phyloP scores from a whole-genome alignment of 2,329 filamentous ascomycete species.

The Rasamsonia emersonii region DNA sequence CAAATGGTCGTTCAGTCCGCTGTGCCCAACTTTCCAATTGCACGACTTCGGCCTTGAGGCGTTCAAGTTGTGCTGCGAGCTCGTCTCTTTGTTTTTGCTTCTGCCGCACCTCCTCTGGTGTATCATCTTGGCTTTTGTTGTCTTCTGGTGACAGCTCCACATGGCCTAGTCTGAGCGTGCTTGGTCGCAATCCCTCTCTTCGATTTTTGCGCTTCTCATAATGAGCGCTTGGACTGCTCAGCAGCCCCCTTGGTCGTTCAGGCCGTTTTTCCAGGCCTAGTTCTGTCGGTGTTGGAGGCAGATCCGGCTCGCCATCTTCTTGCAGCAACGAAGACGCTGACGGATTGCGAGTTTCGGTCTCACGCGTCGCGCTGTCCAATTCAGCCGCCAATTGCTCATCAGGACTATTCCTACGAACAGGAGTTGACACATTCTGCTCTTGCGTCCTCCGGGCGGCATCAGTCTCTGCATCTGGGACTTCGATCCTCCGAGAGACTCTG shows the following conservation, averaged over 20 bases:
- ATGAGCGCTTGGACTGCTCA: constrained; percentile 30
- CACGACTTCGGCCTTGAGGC: constrained; percentile 51
- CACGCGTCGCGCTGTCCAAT: constrained; percentile 21
- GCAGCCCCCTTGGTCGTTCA: constrained; percentile 20
- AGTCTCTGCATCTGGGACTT: constrained; percentile 21
- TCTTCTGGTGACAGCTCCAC: too few species aligned
- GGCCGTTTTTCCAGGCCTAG: constrained; percentile 28
- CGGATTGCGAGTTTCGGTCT: constrained; percentile 12
- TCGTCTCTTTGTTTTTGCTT: constrained; percentile 47
- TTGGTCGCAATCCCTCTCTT: constrained; percentile 16
- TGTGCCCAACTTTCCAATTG: constrained; percentile 52
- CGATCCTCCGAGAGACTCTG: constrained; percentile 25
- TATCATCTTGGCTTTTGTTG: constrained; percentile 11
- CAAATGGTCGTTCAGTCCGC: constrained; percentile 37
- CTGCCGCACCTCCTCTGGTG: constrained; percentile 20
- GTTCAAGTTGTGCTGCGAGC: constrained; percentile 48
- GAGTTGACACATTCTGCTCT: constrained; percentile 2
- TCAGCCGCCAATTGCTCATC: constrained; percentile 26
- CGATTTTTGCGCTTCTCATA: constrained; percentile 19
- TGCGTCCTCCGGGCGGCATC: constrained; percentile 4
- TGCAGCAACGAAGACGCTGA: constrained; percentile 15
- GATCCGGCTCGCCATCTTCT: constrained; percentile 50
- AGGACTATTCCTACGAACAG: constrained; percentile 15
- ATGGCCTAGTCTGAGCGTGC: constrained; percentile 27
- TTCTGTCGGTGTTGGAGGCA: constrained; percentile 45